A percentile compares a stretch with the other conserved stretches of the same genome.
Evolutionary conservation across 257 asterid species (phyloP).

Genomic region (Fraxinus cuspidata): DNA sequence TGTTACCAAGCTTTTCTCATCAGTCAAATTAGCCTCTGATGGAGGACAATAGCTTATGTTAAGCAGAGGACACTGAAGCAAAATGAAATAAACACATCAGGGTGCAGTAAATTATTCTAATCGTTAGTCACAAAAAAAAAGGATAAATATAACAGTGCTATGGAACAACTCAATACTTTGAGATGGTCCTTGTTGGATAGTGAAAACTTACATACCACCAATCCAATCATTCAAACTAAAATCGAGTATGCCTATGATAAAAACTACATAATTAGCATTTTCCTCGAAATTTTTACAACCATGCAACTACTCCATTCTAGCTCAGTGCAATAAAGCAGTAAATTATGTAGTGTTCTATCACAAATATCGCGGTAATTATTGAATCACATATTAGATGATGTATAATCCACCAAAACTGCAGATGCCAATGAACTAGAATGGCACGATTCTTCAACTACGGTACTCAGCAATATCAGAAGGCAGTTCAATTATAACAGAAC

Average conservation of each 20-base stretch:
- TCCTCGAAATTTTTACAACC: not conserved
- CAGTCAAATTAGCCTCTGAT: slow-evolving; percentile 58
- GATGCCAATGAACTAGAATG: slow-evolving; percentile 19
- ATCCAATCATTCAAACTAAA: slow-evolving; percentile 10
- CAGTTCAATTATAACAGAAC: slow-evolving; percentile 10
- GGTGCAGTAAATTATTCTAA: slow-evolving; percentile 12
- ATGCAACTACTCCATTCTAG: slow-evolving; percentile 1
- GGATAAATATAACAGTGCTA: not conserved
- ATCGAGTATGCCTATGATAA: not conserved
- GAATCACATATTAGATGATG: slow-evolving; percentile 18
- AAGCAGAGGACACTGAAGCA: slow-evolving; percentile 70
- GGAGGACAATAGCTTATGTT: slow-evolving; percentile 78
- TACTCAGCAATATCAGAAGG: not conserved
- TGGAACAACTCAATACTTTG: slow-evolving; percentile 3
- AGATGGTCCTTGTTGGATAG: slow-evolving; percentile 9
- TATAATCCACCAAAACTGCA: slow-evolving; percentile 19
- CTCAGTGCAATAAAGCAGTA: slow-evolving; percentile 20
- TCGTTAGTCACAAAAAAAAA: slow-evolving; percentile 14
- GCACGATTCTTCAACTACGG: not conserved
- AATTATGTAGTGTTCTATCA: slow-evolving; percentile 1
- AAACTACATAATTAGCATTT: slow-evolving; percentile 10
- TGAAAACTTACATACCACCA: not conserved
- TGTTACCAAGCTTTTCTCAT: slow-evolving; percentile 60
- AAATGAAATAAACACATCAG: slow-evolving; percentile 30
- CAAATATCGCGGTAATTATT: slow-evolving; percentile 6